phyloP scores from a whole-genome alignment of 768 basidiomycete genomes.

The Tephrocybe sp. region DNA sequence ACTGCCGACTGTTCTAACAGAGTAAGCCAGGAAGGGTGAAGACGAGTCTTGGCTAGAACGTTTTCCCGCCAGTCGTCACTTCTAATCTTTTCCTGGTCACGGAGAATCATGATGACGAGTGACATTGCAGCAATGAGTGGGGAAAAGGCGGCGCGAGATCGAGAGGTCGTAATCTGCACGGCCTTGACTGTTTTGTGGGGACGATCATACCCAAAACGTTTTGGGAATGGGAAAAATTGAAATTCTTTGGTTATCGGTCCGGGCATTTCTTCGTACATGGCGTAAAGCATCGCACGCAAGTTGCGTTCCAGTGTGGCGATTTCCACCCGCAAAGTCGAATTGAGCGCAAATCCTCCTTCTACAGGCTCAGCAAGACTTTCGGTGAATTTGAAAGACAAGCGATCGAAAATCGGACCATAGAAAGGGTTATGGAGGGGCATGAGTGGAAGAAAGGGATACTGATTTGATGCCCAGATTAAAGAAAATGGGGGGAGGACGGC shows the following conservation, averaged over 20 bases:
- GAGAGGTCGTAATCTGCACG: background rate
- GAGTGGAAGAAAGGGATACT: background rate
- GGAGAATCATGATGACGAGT: background rate
- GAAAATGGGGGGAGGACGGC: background rate
- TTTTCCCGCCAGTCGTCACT: background rate
- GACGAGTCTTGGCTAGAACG: background rate
- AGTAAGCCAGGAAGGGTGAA: background rate
- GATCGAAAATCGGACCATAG: slow-evolving; percentile 1
- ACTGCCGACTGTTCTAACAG: background rate
- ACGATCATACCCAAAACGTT: slow-evolving; percentile 4
- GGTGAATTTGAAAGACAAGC: background rate
- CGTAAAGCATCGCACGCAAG: slow-evolving; percentile 1
- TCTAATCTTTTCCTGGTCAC: background rate
- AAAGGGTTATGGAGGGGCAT: slow-evolving; percentile 1
- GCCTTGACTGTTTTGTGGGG: background rate
- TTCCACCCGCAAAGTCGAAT: background rate
- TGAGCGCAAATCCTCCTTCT: background rate
- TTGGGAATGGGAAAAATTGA: slow-evolving; percentile 6
- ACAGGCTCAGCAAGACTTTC: background rate
- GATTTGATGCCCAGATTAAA: background rate
- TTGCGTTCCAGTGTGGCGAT: slow-evolving; percentile 6
- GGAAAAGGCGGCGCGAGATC: slow-evolving; percentile 10
- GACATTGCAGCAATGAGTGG: slow-evolving; percentile 10
- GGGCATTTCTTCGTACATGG: slow-evolving; percentile 1
- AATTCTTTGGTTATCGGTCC: background rate